Percentiles rank a stretch among this genome's conserved stretches.
These are phyloP conservation scores for Boletus fagicola DNA, from an alignment of 768 basidiomycete genomes.

Conservation along the genomic window DNA sequence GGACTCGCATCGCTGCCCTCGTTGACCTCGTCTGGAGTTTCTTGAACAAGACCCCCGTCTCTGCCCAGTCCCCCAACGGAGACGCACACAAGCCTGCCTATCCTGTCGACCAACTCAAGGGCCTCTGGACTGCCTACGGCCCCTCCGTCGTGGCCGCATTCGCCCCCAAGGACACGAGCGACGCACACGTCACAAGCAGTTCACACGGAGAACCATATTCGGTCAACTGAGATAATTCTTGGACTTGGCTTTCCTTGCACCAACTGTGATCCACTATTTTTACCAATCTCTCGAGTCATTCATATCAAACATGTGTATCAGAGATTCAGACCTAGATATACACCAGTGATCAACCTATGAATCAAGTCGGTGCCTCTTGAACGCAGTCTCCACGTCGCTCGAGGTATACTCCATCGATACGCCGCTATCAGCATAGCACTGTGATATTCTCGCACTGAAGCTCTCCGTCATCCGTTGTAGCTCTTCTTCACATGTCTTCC, in stretches of 20 bases:
- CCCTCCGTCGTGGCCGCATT: slow-evolving; percentile 38
- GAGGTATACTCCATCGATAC: slow-evolving; percentile 70
- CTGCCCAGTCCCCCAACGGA: slow-evolving; percentile 26
- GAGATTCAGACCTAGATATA: slow-evolving; percentile 6
- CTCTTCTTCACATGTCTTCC: slow-evolving; percentile 90
- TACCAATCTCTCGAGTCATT: background rate
- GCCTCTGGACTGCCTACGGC: slow-evolving; percentile 42
- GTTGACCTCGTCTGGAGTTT: slow-evolving; percentile 47
- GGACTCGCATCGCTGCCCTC: slow-evolving; percentile 47
- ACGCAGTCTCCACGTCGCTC: slow-evolving; percentile 74
- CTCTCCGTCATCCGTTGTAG: slow-evolving; percentile 68
- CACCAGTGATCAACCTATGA: slow-evolving; percentile 11
- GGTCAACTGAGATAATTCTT: slow-evolving; percentile 14
- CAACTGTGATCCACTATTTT: background rate
- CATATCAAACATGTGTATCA: slow-evolving; percentile 11
- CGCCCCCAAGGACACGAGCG: slow-evolving; percentile 14
- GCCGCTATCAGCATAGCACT: slow-evolving; percentile 78
- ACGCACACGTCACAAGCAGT: slow-evolving; percentile 8
- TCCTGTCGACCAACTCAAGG: slow-evolving; percentile 34
- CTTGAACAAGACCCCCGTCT: slow-evolving; percentile 38
- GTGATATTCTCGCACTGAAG: slow-evolving; percentile 64
- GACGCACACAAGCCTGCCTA: slow-evolving; percentile 20
- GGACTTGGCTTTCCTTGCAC: background rate
- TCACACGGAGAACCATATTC: background rate
- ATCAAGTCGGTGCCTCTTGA: slow-evolving; percentile 58